These are phyloP conservation scores for Vitis riparia DNA, from an alignment of 164 flowering plant species.

Conservation along the genomic window DNA sequence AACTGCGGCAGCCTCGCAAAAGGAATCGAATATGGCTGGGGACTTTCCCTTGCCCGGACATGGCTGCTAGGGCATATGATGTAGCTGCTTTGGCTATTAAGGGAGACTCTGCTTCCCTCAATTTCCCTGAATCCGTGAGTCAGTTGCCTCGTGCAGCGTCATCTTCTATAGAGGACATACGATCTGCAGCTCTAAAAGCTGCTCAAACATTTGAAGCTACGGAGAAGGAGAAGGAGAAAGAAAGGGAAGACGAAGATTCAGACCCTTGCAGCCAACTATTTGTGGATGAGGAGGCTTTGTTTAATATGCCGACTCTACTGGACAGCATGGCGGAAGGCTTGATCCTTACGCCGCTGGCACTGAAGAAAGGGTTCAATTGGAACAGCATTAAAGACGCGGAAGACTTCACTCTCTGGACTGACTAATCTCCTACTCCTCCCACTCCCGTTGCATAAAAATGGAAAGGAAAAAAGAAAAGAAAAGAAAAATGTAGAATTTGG, in stretches of 20 bases:
- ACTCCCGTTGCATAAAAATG: too few relatives aligned
- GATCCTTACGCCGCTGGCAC: constrained; percentile 38
- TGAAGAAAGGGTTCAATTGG: constrained; percentile 29
- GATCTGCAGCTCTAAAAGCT: constrained; percentile 12
- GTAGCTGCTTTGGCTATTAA: constrained; percentile 26
- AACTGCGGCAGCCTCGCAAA: constrained; percentile 24
- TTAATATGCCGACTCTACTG: constrained; percentile 40
- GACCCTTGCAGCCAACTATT: not conserved
- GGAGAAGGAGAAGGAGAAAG: not conserved
- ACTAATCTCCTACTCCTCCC: not conserved
- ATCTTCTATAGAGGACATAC: constrained; percentile 8
- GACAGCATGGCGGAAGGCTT: constrained; percentile 47
- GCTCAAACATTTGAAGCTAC: not conserved
- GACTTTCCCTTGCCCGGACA: constrained; percentile 25
- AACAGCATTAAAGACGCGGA: constrained; percentile 12
- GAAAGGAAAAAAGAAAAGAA: not conserved
- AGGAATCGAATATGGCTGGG: constrained; percentile 30
- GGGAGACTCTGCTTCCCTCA: constrained; percentile 22
- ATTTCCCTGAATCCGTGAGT: constrained; percentile 15
- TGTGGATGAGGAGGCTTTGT: constrained; percentile 39
- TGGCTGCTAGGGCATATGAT: constrained; percentile 32
- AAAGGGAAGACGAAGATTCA: too few relatives aligned
- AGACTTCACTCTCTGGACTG: constrained; percentile 32
- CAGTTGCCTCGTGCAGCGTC: constrained; percentile 9
- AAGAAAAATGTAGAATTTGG: too few relatives aligned